Percentiles rank a stretch among this genome's conserved stretches.
These are phyloP conservation scores for Blastocladiella britannica DNA, from an alignment of 192 early-diverging fungal species.

Conservation along the genomic window DNA sequence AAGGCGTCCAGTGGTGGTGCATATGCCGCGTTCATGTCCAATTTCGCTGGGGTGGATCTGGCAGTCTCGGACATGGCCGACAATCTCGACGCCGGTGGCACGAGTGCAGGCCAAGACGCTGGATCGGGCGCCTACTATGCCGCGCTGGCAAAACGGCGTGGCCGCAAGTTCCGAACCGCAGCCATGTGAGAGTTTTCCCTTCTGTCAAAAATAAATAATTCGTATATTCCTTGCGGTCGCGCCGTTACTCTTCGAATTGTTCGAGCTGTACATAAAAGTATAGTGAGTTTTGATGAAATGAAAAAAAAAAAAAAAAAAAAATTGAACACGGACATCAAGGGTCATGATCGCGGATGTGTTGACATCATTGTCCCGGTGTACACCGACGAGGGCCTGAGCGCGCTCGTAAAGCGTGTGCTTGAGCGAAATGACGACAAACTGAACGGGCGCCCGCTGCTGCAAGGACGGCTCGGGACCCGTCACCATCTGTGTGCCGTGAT, in stretches of 20 bases:
- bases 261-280: background rate
- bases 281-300: background rate
- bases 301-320: constrained; percentile 1
- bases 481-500: constrained; percentile 12
- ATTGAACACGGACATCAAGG: constrained; percentile 13
- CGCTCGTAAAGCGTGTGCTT: constrained; percentile 87
- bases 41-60: background rate
- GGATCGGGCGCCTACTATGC: too few relatives aligned
- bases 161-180: background rate
- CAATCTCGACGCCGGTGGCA: too few relatives aligned
- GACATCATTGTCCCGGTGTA: constrained; percentile 70
- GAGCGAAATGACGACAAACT: constrained; percentile 96
- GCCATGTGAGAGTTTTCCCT: too few relatives aligned
- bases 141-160: too few relatives aligned
- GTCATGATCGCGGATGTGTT: constrained; percentile 73
- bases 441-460: constrained; percentile 29
- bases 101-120: too few relatives aligned
- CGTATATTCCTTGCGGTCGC: background rate
- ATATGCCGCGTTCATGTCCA: background rate
- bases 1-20: too few relatives aligned
- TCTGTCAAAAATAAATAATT: background rate
- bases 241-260: background rate
- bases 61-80: too few relatives aligned
- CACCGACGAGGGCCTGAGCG: constrained; percentile 81
- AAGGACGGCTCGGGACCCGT: constrained; percentile 2